phyloP scores from a whole-genome alignment of 169 alveolate genomes.

The Neospora caninum region DNA sequence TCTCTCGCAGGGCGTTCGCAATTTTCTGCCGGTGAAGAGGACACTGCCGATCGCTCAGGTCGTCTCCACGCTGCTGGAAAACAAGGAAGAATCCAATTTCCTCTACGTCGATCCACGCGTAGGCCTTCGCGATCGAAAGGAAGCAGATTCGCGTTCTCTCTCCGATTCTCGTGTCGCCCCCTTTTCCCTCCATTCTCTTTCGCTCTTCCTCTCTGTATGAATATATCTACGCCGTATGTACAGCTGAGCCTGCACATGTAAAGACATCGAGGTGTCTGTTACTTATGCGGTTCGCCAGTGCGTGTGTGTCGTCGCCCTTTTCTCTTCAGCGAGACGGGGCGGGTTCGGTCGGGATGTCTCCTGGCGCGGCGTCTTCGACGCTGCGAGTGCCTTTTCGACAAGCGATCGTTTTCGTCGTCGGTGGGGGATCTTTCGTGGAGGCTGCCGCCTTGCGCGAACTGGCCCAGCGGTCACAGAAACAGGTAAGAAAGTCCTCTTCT shows the following conservation, averaged over 20 bases:
- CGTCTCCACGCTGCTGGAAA: slow-evolving; percentile 67
- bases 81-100: slow-evolving; percentile 37
- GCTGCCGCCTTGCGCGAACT: slow-evolving; percentile 70
- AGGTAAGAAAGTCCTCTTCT: slow-evolving; percentile 40
- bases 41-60: slow-evolving; percentile 64
- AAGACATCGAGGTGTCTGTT: too few relatives aligned
- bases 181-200: too few relatives aligned
- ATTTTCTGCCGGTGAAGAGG: slow-evolving; percentile 67
- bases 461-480: slow-evolving; percentile 34
- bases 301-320: background rate
- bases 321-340: slow-evolving; percentile 38
- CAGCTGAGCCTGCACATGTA: too few relatives aligned
- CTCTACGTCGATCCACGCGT: background rate
- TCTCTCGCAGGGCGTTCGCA: slow-evolving; percentile 16
- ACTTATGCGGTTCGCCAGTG: background rate
- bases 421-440: slow-evolving; percentile 77
- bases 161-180: too few relatives aligned
- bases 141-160: too few relatives aligned
- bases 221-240: too few relatives aligned
- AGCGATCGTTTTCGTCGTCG: slow-evolving; percentile 73
- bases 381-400: slow-evolving; percentile 62
- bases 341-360: background rate
- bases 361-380: slow-evolving; percentile 8
- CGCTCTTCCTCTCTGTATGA: too few relatives aligned
- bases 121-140: background rate